Conservation (phyloP, 305 asterid genomes). For the Petunia hybrid region DNA sequence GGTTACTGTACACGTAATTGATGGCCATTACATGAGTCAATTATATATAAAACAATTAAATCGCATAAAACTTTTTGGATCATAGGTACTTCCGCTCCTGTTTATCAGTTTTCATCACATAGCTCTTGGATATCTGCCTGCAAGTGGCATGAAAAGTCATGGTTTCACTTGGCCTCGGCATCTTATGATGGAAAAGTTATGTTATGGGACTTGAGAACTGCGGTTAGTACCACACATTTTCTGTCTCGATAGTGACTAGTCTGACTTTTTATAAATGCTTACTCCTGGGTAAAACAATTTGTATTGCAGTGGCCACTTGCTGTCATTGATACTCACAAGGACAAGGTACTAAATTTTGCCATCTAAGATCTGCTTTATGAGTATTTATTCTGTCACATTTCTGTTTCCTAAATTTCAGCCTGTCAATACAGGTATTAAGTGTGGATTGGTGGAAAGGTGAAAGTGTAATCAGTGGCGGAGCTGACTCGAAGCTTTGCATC, state of each 20-base stretch:
- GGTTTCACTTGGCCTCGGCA: constrained; percentile 87
- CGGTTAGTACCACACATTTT: constrained; percentile 55
- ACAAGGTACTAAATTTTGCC: constrained; percentile 60
- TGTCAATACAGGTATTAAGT: constrained; percentile 67
- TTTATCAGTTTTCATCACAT: constrained; percentile 82
- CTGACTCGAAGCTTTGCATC: constrained; percentile 78
- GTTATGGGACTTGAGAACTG: constrained; percentile 96
- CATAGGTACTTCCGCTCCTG: constrained; percentile 77
- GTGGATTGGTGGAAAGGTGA: constrained; percentile 93
- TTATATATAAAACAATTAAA: background rate
- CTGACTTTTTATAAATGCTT: background rate
- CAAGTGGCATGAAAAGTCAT: constrained; percentile 95
- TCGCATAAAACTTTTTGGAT: constrained; percentile 27
- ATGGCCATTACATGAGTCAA: background rate
- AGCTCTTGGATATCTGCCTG: constrained; percentile 92
- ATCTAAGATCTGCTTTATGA: background rate
- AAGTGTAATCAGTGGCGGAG: constrained; percentile 85
- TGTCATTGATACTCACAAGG: constrained; percentile 75
- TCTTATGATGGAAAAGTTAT: constrained; percentile 97
- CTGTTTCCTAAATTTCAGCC: background rate
- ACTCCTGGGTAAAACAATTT: constrained; percentile 31
- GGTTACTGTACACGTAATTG: background rate
- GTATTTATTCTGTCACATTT: constrained; percentile 24
- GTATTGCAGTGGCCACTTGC: constrained; percentile 84
- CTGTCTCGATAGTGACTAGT: constrained; percentile 28